Percentiles rank a stretch among this genome's conserved stretches.
Conservation (phyloP, 805 yeast genomes). For the Candida takata region DNA sequence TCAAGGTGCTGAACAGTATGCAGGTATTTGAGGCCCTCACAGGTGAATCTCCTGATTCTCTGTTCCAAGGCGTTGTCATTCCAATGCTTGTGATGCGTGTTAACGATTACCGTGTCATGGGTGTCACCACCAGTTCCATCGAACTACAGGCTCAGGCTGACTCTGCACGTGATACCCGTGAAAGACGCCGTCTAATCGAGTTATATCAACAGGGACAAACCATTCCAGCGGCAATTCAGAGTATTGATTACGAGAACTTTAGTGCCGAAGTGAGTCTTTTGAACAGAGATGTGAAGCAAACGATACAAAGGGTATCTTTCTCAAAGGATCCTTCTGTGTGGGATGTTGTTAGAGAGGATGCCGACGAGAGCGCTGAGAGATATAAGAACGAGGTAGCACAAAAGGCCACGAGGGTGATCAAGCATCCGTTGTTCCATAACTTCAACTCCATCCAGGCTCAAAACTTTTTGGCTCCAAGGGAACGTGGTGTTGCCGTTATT, state of each 20-base stretch:
- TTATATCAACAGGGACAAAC: conserved; percentile 65
- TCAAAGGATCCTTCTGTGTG: conserved; percentile 59
- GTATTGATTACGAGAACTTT: conserved; percentile 67
- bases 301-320: conserved; percentile 28
- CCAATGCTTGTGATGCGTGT: conserved; percentile 72
- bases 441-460: conserved; percentile 87
- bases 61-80: conserved; percentile 61
- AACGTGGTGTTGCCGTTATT: conserved; percentile 87
- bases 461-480: conserved; percentile 79
- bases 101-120: conserved; percentile 34
- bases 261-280: conserved; percentile 67
- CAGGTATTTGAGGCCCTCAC: conserved; percentile 87
- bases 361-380: conserved; percentile 51
- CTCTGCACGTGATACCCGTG: conserved; percentile 33
- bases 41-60: conserved; percentile 70
- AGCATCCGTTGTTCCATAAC: conserved; percentile 85
- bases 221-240: conserved; percentile 71
- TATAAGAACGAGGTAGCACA: conserved; percentile 59
- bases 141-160: conserved; percentile 46
- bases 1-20: conserved; percentile 53
- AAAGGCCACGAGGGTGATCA: conserved; percentile 69
- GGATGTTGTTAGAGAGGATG: conserved; percentile 71
- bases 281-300: conserved; percentile 53
- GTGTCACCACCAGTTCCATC: conserved; percentile 53
- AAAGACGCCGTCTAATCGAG: conserved; percentile 32